Base-by-base conservation (phyloP, 2,329 filamentous ascomycete species). In the Monosporascus sp. region DNA sequence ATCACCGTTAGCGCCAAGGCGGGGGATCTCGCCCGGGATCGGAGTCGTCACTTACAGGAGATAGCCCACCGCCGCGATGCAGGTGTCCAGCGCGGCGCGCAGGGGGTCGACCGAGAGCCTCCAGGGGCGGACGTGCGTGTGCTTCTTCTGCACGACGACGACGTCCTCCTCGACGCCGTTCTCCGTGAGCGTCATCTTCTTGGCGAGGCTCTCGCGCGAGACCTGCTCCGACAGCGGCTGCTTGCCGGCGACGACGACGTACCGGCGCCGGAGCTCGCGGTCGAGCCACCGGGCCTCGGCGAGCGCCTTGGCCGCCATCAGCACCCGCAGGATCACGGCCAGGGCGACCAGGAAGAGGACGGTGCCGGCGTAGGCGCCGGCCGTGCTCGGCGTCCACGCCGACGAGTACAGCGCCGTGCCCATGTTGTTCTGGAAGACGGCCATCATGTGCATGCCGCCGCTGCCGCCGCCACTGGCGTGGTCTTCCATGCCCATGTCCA, bases 311-410 rank as follows among this genome's bases (percentile, higher is more conserved):
- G 71, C 76, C 3, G 91, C 91, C 49, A 93, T 74, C 17, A 96
- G 76, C 20, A 77, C 73, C 50, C 92, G 88, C 65, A 87, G 85
- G 53, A 87, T 65, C 56, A 86, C 76, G 55, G 85, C 86, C 50
- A 97, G 84, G 45, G 88, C 62, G 67, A 96, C 85, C 55, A 97
- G 80, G 73, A 97, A 97, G 69, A 97, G 89, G 76, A 93, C 96
- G 28, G 91, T 96, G 52, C 85, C 93, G 2, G 90, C 91, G 71
- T 97, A 97, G 55, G 80, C 74, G 62, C 87, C 90, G 6, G 79
- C 74, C 37, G 74, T 85, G 28, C 67, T 72, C 5, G 93, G 93
- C 2, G 88, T 87, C 91, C 92, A 97, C 50, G 76, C 69, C 22
- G 72, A 68, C 17, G 89, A 86, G 74, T 74, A 84, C 55, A 84